Evolutionary conservation across 176 grass and related monocot genomes (phyloP), one percentile per base, ranked within the genome.

Genomic region (Chloris gayana): DNA sequence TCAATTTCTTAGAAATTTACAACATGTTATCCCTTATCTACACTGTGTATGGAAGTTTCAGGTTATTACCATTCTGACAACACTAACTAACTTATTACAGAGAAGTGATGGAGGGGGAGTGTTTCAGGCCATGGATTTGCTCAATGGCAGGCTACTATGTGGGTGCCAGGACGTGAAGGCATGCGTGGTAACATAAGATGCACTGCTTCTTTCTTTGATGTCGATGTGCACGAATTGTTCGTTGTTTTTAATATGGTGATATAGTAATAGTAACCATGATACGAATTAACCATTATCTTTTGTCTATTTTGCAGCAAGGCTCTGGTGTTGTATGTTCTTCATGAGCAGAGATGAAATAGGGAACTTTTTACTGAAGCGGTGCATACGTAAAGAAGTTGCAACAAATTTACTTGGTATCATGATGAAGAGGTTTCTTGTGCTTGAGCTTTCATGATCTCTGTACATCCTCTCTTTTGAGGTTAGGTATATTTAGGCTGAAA

Each of bases 61-160:
- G 14, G 34, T 65, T 2, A 57, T 54, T 49, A 11, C 30, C 31
- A 4, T 7, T 21, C 47, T 31, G n/a, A 68, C 26, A 11, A 29
- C 54, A 68, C 21, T 41, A 78, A 62, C 58, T 73, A 32, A 61
- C 75, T 54, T 22, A 57, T 68, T 54, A 33, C 84, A 94, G 92
- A 87, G 88, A 89, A 94, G 89, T 12, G 80, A 91, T 14, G 86
- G 92, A 63, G 92, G 86, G n/a, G 92, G 92, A 0, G 73, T 54
- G 42, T 91, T 91, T 59, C 84, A 87, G 22, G 81, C 73, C 58
- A 87, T 69, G 12, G 92, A 94, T 70, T 78, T 94, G 86, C 89
- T 94, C 63, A 91, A 94, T 27, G 92, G 92, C 39, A 91, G 24
- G 60, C 84, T 94, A 44, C 26, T 94, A 51, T 94, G 92, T 3